phyloP scores from a whole-genome alignment of 2,329 filamentous ascomycete genomes.

The Diaporthe australafricana region DNA sequence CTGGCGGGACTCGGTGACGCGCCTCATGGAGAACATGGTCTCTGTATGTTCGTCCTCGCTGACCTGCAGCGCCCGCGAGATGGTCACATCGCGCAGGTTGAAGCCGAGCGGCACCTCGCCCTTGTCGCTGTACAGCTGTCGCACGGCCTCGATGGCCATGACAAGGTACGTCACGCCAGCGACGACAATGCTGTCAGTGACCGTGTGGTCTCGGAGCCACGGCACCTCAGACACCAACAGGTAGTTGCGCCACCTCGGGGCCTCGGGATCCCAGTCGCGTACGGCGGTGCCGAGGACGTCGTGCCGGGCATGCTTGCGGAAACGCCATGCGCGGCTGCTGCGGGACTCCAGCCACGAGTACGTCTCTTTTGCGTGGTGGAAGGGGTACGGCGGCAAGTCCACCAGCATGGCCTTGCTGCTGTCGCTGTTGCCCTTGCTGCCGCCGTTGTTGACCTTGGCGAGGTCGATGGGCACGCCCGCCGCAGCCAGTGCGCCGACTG shows the following conservation, averaged over 20 bases:
- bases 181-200: conserved; percentile 41
- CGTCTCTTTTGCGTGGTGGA: conserved; percentile 54
- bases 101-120: conserved; percentile 22
- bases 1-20: conserved; percentile 29
- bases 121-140: conserved; percentile 38
- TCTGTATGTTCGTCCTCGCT: conserved; percentile 36
- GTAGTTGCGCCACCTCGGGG: conserved; percentile 50
- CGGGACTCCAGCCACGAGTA: conserved; percentile 51
- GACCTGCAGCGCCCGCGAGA: conserved; percentile 31
- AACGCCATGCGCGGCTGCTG: conserved; percentile 48
- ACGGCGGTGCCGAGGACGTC: conserved; percentile 53
- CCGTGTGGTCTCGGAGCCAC: conserved; percentile 48
- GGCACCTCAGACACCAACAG: conserved; percentile 46
- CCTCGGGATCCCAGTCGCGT: conserved; percentile 45
- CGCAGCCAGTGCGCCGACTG: conserved; percentile 27
- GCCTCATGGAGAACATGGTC: conserved; percentile 34
- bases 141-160: conserved; percentile 36
- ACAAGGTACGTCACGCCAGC: conserved; percentile 40
- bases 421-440: conserved; percentile 11
- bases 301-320: conserved; percentile 50
- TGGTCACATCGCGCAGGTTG: conserved; percentile 33
- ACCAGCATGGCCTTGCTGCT: conserved; percentile 23
- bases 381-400: conserved; percentile 58
- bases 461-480: conserved; percentile 25
- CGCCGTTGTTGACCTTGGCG: conserved; percentile 25